Conservation (phyloP, 768 basidiomycete species). For the Panaeolus papilionaceus region DNA sequence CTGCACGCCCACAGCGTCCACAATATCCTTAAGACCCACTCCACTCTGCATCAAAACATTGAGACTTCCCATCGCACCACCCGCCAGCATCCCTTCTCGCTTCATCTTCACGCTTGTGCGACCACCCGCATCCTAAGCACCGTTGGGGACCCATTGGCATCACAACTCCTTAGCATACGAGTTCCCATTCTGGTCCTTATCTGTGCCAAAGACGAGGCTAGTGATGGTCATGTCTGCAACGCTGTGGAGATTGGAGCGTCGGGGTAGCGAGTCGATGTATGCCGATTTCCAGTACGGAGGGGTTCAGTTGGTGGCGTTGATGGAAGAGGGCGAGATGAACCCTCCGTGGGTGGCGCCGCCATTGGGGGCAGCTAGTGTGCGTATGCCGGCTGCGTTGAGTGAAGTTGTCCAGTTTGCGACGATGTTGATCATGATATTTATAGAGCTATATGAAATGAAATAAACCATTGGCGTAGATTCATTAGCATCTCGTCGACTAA, state of each 20-base stretch:
- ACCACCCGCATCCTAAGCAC: constrained; percentile 38
- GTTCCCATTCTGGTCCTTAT: constrained; percentile 43
- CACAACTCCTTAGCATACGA: constrained; percentile 33
- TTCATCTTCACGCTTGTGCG: constrained; percentile 53
- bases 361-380: constrained; percentile 45
- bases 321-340: constrained; percentile 60
- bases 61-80: constrained; percentile 56
- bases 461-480: no score
- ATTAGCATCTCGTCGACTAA: no score
- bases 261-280: constrained; percentile 66
- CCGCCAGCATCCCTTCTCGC: constrained; percentile 62
- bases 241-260: constrained; percentile 62
- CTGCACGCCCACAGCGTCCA: constrained; percentile 47
- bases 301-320: constrained; percentile 69
- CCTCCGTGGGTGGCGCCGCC: constrained; percentile 55
- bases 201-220: constrained; percentile 50
- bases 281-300: constrained; percentile 68
- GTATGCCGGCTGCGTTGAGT: constrained; percentile 50
- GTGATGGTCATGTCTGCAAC: constrained; percentile 62
- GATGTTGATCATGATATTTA: constrained; percentile 47
- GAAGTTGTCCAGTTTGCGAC: constrained; percentile 64
- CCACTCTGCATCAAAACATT: constrained; percentile 58
- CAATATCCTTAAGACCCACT: constrained; percentile 55
- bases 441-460: no score
- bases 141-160: constrained; percentile 39